Base-by-base conservation (phyloP, 192 early-diverging fungal genomes). In the Phycomyces nitens region DNA sequence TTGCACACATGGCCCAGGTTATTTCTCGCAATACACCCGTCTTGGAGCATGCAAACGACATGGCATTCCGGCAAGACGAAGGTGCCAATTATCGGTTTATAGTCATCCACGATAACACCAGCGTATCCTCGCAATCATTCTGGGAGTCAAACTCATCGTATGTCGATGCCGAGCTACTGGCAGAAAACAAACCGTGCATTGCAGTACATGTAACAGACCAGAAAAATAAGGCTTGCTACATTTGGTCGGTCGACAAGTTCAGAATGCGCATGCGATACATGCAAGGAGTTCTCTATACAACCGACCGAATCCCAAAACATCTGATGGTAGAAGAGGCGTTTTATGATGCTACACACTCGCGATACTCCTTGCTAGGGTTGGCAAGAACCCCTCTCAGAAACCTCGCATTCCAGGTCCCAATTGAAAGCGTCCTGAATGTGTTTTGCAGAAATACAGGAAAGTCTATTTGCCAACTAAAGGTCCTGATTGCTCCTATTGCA, bases 11-110 rank as follows among this genome's bases (percentile, higher is more conserved):
- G 58, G 84, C 86, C 7, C 81, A 89, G 53, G 73, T 76, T 10
- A 85, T 91, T 58, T 69, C 90, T 50, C 80, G 77, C 15, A 86
- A 89, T 55, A 82, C 82, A 0, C 74, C 80, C 2, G 65, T 85
- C 11, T 69, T 97, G 43, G 92, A 95, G 67, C 91, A 95, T 60
- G 95, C 92, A 42, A 97, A 96, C 64, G 80, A 92, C 6, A 89
- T 93, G 27, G 80, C 88, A 68, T 80, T 84, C 34, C 92, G 95
- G 69, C 79, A 93, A 23, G 78, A 75, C 4, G 92, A 90, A 47
- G 70, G 87, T 23, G 88, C 91, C 7, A 72, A 86, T 2, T 97
- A 92, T 75, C 92, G 95, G 65, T 87, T 94, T 60, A 84, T 84
- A 8, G 80, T 94, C 12, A 63, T 92, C 23, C 84, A 88, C 18